Percentiles rank a stretch among this genome's conserved stretches.
Conservation (phyloP, 108 stramenopile species). For the Nitzschia palea region DNA sequence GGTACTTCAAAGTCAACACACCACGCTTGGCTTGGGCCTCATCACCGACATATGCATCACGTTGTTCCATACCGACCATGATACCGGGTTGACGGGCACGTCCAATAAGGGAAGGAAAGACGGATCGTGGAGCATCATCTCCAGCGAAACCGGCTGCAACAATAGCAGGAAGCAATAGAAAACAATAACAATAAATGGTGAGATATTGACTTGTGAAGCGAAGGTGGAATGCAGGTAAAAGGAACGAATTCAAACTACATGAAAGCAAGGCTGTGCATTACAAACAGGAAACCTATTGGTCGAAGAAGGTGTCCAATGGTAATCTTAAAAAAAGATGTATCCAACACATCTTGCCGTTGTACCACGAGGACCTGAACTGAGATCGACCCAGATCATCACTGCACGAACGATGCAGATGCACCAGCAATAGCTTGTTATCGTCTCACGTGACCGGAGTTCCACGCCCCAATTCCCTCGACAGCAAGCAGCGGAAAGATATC, state of each 20-base stretch:
- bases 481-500: not conserved
- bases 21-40: slow-evolving; percentile 98
- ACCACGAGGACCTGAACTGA: not conserved
- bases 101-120: slow-evolving; percentile 96
- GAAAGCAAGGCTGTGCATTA: no score
- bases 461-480: no score
- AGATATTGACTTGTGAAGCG: not conserved
- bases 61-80: slow-evolving; percentile 99
- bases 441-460: not conserved
- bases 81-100: slow-evolving; percentile 97
- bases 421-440: not conserved
- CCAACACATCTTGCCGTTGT: not conserved
- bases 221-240: not conserved
- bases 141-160: slow-evolving; percentile 93
- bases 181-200: not conserved
- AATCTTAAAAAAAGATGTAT: no score
- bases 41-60: slow-evolving; percentile 99
- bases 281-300: no score
- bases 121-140: slow-evolving; percentile 95
- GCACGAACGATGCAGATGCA: not conserved
- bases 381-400: not conserved
- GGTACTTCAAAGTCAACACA: slow-evolving; percentile 99
- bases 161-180: not conserved
- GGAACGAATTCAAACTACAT: not conserved
- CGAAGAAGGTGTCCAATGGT: no score